Evolutionary conservation across 1,139 yeast species (phyloP), one percentile per base, ranked within the genome.

Genomic region (Suhomyces terraborum): DNA sequence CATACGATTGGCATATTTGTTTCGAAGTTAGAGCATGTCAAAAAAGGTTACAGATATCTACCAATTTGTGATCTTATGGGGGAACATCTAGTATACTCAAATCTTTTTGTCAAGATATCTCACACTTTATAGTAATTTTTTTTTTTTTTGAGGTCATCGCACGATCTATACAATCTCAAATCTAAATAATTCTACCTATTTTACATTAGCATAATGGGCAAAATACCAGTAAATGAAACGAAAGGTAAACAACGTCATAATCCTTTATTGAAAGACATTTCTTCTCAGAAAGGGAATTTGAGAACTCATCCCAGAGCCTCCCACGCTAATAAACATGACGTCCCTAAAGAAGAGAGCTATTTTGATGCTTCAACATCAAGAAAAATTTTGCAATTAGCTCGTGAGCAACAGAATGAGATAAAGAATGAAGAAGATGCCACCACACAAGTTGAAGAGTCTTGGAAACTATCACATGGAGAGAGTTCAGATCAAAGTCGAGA

Each of bases 321-420:
- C 8, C 40, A 45, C 36, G 43, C 36, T 28, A 47, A 47, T 45
- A 51, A 50, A 44, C 20, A 17, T 8, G 16, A 7, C n/a, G 51
- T 45, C 51, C 52, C 47, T 59, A 59, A 38, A 66, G 80, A 70
- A 17, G 91, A 84, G 43, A 83, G 77, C 32, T 84, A 67, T 53
- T 75, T 93, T 35, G 97, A 91, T 67, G 88, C 97, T 14, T 73
- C 80, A 20, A 73, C 88, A 26, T 87, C 98, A 1, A 77, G 95
- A 64, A 88, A 81, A 67, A 91, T 93, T 62, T 72, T 93, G 50
- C 87, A 85, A 59, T 73, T 93, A 51, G 98, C 98, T 12, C 82
- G 79, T 54, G 93, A 85, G 55, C 98, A 93, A 66, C 97, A 89
- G 61, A 91, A 87, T 35, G 98, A 93, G 60, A 63, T 91, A 22